Conservation (phyloP, 768 basidiomycete genomes). For the Jaapia argillacea region DNA sequence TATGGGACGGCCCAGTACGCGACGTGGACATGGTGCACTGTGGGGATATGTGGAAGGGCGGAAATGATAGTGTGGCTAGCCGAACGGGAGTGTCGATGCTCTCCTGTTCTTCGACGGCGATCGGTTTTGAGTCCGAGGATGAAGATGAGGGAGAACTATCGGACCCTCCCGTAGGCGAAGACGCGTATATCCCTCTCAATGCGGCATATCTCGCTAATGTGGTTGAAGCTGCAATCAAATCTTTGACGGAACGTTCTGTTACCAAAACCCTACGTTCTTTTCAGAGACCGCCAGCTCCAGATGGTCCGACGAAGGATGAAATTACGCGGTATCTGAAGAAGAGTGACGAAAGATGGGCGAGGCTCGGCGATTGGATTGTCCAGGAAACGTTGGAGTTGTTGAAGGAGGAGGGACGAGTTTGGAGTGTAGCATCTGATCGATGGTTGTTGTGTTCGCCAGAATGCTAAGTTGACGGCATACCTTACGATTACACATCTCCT, state of each 20-base stretch:
- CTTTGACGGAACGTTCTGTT: no score
- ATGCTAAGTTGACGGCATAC: no score
- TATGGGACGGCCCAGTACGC: slow-evolving; percentile 61
- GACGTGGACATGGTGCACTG: neutral
- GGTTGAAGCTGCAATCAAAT: slow-evolving; percentile 35
- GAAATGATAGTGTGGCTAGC: no score
- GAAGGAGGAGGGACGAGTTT: slow-evolving; percentile 21
- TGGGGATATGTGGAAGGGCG: no score
- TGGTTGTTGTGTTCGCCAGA: slow-evolving; percentile 23
- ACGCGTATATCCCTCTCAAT: slow-evolving; percentile 57
- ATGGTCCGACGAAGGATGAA: slow-evolving; percentile 28
- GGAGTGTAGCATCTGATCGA: slow-evolving; percentile 21
- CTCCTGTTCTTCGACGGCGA: slow-evolving; percentile 3
- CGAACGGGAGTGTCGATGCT: no score
- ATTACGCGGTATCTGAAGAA: slow-evolving; percentile 35
- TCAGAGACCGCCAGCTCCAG: no score
- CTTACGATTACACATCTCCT: no score
- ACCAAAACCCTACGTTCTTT: slow-evolving; percentile 7
- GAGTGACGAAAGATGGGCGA: slow-evolving; percentile 55
- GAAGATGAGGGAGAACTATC: slow-evolving; percentile 36
- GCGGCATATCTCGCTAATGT: slow-evolving; percentile 34
- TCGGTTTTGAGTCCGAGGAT: slow-evolving; percentile 22
- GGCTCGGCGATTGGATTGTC: slow-evolving; percentile 53
- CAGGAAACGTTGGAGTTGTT: slow-evolving; percentile 48
- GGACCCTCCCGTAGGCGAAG: slow-evolving; percentile 52